Base-by-base conservation (phyloP, 1,284 basidiomycete genomes). In the Ceratobasidium theobromae region DNA sequence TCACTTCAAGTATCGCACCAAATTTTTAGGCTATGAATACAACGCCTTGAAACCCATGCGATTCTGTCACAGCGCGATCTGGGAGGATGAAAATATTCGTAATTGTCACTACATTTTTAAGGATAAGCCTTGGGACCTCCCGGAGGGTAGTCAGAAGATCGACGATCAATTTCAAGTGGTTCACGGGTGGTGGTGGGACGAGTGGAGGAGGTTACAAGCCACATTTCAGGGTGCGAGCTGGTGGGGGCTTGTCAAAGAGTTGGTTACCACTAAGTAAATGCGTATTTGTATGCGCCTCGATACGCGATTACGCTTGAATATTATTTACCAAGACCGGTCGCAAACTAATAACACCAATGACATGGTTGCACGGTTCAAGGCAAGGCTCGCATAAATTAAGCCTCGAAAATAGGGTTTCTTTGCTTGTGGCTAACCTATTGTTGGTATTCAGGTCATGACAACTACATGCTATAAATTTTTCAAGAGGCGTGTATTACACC, bases 21-120 rank as follows among this genome's bases (percentile, higher is more conserved):
- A 79, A 65, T 85, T 87, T 11, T 76, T 95, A 32, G 83, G 86
- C 0, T 95, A 88, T 85, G 84, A 84, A 68, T 95, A 93, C 77
- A 95, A 95, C 71, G 92, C 91, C 0, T 80, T 95, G 69, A 92
- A 91, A 76, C 90, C 91, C 21, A 75, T 93, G 69, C 82, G 86
- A 52, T 72, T 80, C 46, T 81, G 88, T 62, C 93, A 95, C 74
- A 74, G 80, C 32, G 74, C 81, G 52, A 75, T 88, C 70, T 95
- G 93, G 93, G 75, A 81, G 35, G 91, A 94, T 72, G 82, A 86
- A 14, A 85, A 91, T 73, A 85, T 93, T 28, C 51, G 55, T 18
- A 55, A 54, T 30, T 23, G 58, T 1, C 69, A 69, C 46, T 69
- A 69, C 46, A 60, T 69, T 27, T 21, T 69, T 5, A 46, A 51